Percentiles rank a stretch among this genome's conserved stretches.
phyloP scores from a whole-genome alignment of 176 grass and related monocot genomes.

The Carex parvula region DNA sequence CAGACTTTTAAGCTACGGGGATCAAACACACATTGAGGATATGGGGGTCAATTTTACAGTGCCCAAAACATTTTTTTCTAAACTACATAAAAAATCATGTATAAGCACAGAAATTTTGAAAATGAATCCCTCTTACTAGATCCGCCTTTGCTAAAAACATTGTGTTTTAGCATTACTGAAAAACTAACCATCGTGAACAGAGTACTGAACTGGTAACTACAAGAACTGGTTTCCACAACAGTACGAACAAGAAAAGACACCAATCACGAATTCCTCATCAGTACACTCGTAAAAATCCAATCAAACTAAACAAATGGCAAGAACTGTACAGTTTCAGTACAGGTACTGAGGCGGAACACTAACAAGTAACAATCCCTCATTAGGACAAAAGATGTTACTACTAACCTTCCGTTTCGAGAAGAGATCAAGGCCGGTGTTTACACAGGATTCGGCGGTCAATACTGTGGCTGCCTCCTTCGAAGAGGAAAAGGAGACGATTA shows the following conservation, averaged over 20 bases:
- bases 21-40: too few species aligned
- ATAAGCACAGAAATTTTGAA: too few species aligned
- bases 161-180: neutral
- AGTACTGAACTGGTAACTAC: neutral
- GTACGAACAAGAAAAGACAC: neutral
- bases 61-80: too few species aligned
- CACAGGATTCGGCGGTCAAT: constrained; percentile 70
- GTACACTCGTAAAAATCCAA: neutral
- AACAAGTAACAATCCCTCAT: neutral
- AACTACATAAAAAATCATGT: too few species aligned
- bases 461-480: constrained; percentile 22
- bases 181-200: neutral
- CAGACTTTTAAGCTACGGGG: too few species aligned
- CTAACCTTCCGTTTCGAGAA: constrained; percentile 95
- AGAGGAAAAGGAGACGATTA: constrained; percentile 42
- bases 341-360: neutral
- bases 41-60: too few species aligned
- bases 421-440: constrained; percentile 69
- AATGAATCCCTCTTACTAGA: too few species aligned
- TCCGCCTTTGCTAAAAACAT: neutral
- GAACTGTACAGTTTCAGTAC: neutral
- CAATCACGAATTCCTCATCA: constrained; percentile 2
- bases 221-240: neutral
- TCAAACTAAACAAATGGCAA: constrained; percentile 4
- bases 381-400: neutral